Evolutionary conservation across 805 yeast genomes (phyloP), one percentile per base, ranked within the genome.

Genomic region (Diddensiella santjacobensis): DNA sequence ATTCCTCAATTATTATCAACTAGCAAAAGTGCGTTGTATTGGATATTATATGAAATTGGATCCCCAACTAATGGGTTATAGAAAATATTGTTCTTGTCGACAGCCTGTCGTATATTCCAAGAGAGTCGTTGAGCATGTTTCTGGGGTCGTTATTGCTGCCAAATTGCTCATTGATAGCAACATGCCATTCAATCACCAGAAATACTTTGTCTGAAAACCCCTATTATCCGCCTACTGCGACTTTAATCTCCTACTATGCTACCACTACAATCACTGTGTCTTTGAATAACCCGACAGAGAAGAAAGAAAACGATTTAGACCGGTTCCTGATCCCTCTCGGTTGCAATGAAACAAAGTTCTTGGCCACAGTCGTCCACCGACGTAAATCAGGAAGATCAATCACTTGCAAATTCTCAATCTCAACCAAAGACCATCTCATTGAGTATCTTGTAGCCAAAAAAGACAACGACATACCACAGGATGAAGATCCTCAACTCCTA

Each of bases 371-470:
- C 47, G 79, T 76, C 3, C 85, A 83, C 57, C 75, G 93, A 49
- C 75, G 97, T 47, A 86, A 86, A 60, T 85, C 96, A 0, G 99
- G 99, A 0, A 74, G 96, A 44, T 78, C 95, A 0, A 60, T 83
- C 22, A 64, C 71, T 1, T 83, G 81, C 47, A 62, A 69, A 4
- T 87, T 78, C 59, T 62, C 60, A 3, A 70, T 87, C 2, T 77
- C 87, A 59, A 60, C 79, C 0, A 42, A 19, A 0, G 61, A 61
- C 2, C 71, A 19, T 87, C 82, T 64, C 55, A 59, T 50, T 70
- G 73, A 50, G 68, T 64, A 50, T 29, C 38, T 58, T 3, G 56
- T 54, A 24, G 66, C 64, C 0, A 51, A 62, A 1, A 51, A 63
- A 8, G 30, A 17, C 2, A 62, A 50, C 42, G 58, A 54, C 1